Conservation (phyloP, 371 early-diverging fungal genomes). For the Mucor circinelloides region DNA sequence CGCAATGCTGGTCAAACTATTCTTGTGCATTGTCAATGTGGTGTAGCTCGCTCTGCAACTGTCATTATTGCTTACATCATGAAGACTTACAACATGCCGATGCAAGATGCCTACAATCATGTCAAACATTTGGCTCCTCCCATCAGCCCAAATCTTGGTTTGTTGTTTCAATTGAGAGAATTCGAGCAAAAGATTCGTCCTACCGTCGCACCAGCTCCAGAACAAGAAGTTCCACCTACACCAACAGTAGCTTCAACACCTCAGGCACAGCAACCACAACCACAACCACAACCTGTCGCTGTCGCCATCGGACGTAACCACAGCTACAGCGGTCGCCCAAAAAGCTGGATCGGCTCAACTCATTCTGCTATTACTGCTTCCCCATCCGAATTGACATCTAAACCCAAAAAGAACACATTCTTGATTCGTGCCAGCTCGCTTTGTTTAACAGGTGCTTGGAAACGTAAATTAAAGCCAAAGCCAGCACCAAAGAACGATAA, state of each 20-base stretch:
- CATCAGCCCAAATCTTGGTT: slow-evolving; percentile 81
- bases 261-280: background rate
- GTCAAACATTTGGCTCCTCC: slow-evolving; percentile 72
- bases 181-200: slow-evolving; percentile 51
- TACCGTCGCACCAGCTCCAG: background rate
- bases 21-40: slow-evolving; percentile 89
- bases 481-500: background rate
- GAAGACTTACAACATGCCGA: slow-evolving; percentile 59
- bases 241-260: background rate
- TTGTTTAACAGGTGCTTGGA: slow-evolving; percentile 13
- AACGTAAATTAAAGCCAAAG: slow-evolving; percentile 10
- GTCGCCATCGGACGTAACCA: background rate
- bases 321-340: slow-evolving; percentile 1
- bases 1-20: slow-evolving; percentile 60
- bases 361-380: background rate
- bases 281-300: background rate
- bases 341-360: slow-evolving; percentile 4
- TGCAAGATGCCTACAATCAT: slow-evolving; percentile 76
- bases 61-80: slow-evolving; percentile 89
- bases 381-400: slow-evolving; percentile 1
- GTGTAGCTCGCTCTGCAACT: slow-evolving; percentile 88
- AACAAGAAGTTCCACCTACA: background rate
- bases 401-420: background rate
- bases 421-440: background rate
- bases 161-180: slow-evolving; percentile 80